Conservation (phyloP, 768 basidiomycete species). For the Nidularia sp. region DNA sequence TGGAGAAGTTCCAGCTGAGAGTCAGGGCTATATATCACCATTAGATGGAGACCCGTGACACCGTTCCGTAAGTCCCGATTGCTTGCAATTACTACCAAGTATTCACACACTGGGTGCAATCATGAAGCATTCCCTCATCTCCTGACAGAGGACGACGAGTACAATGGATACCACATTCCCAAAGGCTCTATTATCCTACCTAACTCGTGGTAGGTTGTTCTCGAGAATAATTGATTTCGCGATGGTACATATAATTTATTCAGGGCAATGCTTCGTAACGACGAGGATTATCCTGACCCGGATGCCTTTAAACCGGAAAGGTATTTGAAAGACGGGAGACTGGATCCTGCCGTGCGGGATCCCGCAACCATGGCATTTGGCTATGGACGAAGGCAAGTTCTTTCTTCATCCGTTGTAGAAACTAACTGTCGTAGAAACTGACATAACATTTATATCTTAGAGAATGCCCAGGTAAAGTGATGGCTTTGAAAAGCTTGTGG, state of each 20-base stretch:
- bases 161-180: not conserved
- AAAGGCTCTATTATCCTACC: not conserved
- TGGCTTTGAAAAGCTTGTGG: conserved; percentile 13
- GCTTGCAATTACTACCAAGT: not conserved
- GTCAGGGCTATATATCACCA: not conserved
- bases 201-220: not conserved
- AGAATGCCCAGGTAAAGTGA: conserved; percentile 21
- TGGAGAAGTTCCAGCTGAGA: not conserved
- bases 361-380: conserved; percentile 9
- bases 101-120: not conserved
- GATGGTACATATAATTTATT: conserved; percentile 31
- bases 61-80: not conserved
- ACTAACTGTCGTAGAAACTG: not conserved
- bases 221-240: conserved; percentile 30
- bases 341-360: not conserved
- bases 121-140: conserved; percentile 15
- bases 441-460: conserved; percentile 8
- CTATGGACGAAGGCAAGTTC: not conserved
- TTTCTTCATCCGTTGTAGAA: not conserved
- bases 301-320: conserved; percentile 23
- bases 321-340: conserved; percentile 24
- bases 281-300: conserved; percentile 26
- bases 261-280: too few relatives aligned
- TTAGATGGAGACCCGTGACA: not conserved
- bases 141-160: conserved; percentile 16